Percentiles rank a stretch among this genome's conserved stretches.
Evolutionary conservation across 352 stramenopile species (phyloP).

Genomic region (Pythium sukuiense): DNA sequence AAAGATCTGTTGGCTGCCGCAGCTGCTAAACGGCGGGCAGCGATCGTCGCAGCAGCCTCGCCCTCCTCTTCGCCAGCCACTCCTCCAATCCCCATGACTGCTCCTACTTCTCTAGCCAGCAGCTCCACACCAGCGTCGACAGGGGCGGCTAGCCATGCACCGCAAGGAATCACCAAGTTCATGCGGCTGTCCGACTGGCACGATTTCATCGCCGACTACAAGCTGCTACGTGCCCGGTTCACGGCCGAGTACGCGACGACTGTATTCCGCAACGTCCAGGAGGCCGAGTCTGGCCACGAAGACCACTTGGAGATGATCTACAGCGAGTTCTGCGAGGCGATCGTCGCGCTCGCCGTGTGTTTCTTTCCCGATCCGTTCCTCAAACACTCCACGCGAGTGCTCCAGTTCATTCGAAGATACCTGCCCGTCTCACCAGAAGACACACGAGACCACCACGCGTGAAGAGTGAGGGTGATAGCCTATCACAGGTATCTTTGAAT

Average conservation of each 20-base stretch:
- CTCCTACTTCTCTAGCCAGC: background rate
- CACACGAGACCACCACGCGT: slow-evolving; percentile 42
- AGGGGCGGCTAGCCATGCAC: background rate
- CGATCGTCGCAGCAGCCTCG: slow-evolving; percentile 12
- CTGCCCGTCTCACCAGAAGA: slow-evolving; percentile 66
- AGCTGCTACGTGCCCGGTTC: slow-evolving; percentile 59
- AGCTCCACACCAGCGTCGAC: background rate
- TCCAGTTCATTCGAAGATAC: slow-evolving; percentile 73
- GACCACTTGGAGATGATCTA: slow-evolving; percentile 73
- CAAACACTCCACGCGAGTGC: slow-evolving; percentile 47
- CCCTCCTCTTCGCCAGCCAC: background rate
- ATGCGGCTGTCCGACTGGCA: slow-evolving; percentile 71
- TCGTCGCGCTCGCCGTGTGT: slow-evolving; percentile 52
- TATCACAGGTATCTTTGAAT: no score
- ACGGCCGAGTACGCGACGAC: slow-evolving; percentile 49
- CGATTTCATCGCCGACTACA: slow-evolving; percentile 72
- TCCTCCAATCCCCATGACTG: background rate
- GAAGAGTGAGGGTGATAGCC: no score
- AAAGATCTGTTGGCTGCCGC: slow-evolving; percentile 34
- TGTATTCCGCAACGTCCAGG: slow-evolving; percentile 69
- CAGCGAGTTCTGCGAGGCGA: slow-evolving; percentile 68
- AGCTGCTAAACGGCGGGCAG: slow-evolving; percentile 24
- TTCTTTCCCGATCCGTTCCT: slow-evolving; percentile 73
- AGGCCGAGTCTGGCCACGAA: slow-evolving; percentile 37
- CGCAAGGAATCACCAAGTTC: slow-evolving; percentile 57